Base-by-base conservation (phyloP, 148 eudicot genomes). In the Vaccinium darrowii region DNA sequence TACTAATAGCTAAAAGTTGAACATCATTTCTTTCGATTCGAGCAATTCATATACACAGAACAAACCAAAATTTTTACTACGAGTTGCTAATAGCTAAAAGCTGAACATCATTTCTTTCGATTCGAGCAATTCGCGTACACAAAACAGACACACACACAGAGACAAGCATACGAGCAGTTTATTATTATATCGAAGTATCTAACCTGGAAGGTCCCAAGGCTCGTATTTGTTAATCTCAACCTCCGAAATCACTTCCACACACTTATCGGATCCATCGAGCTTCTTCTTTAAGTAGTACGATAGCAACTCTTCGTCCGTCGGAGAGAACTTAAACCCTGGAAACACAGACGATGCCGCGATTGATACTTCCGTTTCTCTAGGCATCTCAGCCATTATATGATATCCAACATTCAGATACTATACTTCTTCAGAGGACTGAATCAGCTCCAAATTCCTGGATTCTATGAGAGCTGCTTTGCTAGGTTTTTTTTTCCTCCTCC, bases 181-280 rank as follows among this genome's bases (percentile, higher is more conserved):
- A 51, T 51, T 8, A 7, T 8, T 30, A 65, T 65, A 65, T 16
- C 47, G 5, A 43, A 5, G 18, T 4, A n/a, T 65, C 30, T 65
- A 84, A 95, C 98, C 95, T 89, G 98, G 98, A 63, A 95, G 90
- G 50, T 95, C 98, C 98, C 98, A 95, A 1, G 98, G 98, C 91
- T 95, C 96, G 54, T 67, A 85, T 72, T 85, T 87, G 79, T 94
- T 92, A 83, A 95, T 92, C 62, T 95, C 98, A 82, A 95, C 89
- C 75, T 93, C 95, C 4, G 94, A 83, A 67, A 95, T 94, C 18
- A 94, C 88, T 51, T 92, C 92, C 12, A 94, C 98, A 65, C 90
- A 88, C 39, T 87, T 84, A 11, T 91, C 88, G 57, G 50, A 87
- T 3, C 98, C 98, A 4, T 92, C 88, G 7, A 92, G 60, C 89